Evolutionary conservation across 2,329 filamentous ascomycete genomes (phyloP), one percentile per base, ranked within the genome.

Genomic region (Amauroascus verrucosus): DNA sequence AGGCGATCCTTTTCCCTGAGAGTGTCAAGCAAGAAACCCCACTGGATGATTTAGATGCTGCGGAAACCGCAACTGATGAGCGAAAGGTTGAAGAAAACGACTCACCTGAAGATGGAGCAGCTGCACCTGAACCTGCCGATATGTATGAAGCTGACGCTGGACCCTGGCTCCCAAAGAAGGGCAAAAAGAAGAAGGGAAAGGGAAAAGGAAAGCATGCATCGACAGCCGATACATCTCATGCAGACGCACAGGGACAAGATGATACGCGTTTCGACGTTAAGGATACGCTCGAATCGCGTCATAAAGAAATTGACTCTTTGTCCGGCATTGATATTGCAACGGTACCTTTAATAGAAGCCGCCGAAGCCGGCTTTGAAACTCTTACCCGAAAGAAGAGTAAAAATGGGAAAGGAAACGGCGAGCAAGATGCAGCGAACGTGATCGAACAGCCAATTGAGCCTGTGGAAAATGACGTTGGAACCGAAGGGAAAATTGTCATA

Each of bases 301-400:
- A n/a, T 5, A 48, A 40, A 24, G 9, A 22, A 7, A 6, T n/a
- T n/a, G 33, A 48, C 16, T 6, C 44, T 32, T 6, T 6, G 18
- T 33, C 32, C 3, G 28, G 6, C 6, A 44, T 44, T n/a, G 38
- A 51, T 9, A 20, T 11, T 26, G 14, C 22, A 18, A 11, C 18
- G 13, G 11, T 24, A 22, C 35, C 52, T 32, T 11, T 35, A 32
- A 26, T 20, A 2, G 43, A 54, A 14, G 20, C 40, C 51, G 18
- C 28, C 13, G 37, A 54, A n/a, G 14, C 24, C 14, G 13, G 8
- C 32, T 48, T 22, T 13, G 16, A 28, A 18, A 18, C 18, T 18
- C 6, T 24, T 3, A n/a, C 28, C 2, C 22, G 53, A 51, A 55
- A 55, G 53, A 52, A 51, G 33, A 49, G 48, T 33, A 55, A 52